These are phyloP conservation scores for Porcisia deanei DNA, from an alignment of 208 protist genomes.

Conservation along the genomic window DNA sequence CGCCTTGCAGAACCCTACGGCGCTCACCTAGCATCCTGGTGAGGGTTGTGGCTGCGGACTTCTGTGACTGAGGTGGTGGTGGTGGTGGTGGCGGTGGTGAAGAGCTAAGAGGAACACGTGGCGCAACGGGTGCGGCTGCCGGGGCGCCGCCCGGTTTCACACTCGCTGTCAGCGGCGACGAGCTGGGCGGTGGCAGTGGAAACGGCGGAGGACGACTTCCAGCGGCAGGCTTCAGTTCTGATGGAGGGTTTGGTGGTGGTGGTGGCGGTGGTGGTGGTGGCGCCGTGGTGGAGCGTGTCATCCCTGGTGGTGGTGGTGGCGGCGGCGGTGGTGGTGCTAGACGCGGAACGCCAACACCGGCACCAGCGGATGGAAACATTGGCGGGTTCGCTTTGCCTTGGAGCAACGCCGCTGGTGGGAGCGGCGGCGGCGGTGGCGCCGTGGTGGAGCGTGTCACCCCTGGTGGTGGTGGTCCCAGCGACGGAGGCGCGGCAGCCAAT, in stretches of 20 bases:
- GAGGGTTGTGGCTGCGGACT: not conserved
- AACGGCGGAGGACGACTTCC: conserved; percentile 2
- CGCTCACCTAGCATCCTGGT: conserved; percentile 14
- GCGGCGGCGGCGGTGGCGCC: conserved; percentile 36
- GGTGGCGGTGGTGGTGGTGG: conserved; percentile 37
- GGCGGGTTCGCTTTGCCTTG: conserved; percentile 12
- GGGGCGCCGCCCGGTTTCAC: conserved; percentile 1
- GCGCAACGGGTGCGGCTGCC: not conserved
- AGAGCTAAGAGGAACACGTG: conserved; percentile 3
- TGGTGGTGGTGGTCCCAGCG: conserved; percentile 22
- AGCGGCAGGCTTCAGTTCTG: conserved; percentile 8
- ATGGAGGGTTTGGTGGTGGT: not conserved
- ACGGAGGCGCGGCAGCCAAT: not conserved
- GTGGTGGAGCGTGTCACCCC: conserved; percentile 30
- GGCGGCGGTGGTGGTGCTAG: conserved; percentile 22
- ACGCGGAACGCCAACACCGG: not conserved
- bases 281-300: conserved; percentile 27
- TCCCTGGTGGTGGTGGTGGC: conserved; percentile 29
- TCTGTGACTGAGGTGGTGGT: not conserved
- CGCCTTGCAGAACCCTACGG: conserved; percentile 8
- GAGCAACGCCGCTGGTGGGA: conserved; percentile 13
- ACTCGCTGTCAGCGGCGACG: not conserved
- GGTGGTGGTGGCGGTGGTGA: conserved; percentile 22
- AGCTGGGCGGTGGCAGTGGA: not conserved
- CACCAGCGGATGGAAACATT: not conserved